Base-by-base conservation (phyloP, 1,139 yeast genomes). In the Kodamaea plutei region DNA sequence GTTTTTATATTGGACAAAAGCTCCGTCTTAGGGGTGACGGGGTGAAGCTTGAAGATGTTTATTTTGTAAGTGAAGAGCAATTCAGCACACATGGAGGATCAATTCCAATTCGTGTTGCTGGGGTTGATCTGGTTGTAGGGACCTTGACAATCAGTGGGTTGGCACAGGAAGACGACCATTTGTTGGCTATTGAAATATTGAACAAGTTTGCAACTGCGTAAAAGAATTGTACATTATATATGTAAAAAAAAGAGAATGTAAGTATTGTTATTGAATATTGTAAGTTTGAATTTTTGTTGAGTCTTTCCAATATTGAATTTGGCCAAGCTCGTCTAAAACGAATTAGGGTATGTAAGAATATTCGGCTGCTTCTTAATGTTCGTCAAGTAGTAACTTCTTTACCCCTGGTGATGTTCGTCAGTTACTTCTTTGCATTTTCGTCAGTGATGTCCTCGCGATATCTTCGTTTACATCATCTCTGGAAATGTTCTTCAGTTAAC, bases 1-100 rank as follows among this genome's bases (percentile, higher is more conserved):
- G 77, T 38, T 75, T 69, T 46, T 69, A 54, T 43, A 56, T 76
- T 54, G 81, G 82, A 9, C 65, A 65, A 41, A 71, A 73, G 47
- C 48, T 70, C 23, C 50, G 54, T 23, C 24, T 28, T 2, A 64
- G 58, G 40, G 52, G 47, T 1, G n/a, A n/a, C n/a, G n/a, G n/a
- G n/a, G 39, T 48, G 35, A 34, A 61, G 1, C 37, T 65, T 8
- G 66, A 59, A 31, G 64, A 64, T 12, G 69, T 66, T n/a, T 60
- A 63, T 37, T 68, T 58, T 40, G 47, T 65, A 20, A 57, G 66
- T 15, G 58, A 69, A 12, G 39, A 44, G 16, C 78, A 75, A n/a
- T 77, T 63, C 44, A 77, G 82, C 8, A 53, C 65, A 29, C 83
- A 76, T 43, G 85, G 84, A 8, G 84, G 84, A 26, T 74, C 76